Percentiles rank a stretch among this genome's conserved stretches.
Conservation (phyloP, 1,284 basidiomycete species). For the Calocybe gambosa region DNA sequence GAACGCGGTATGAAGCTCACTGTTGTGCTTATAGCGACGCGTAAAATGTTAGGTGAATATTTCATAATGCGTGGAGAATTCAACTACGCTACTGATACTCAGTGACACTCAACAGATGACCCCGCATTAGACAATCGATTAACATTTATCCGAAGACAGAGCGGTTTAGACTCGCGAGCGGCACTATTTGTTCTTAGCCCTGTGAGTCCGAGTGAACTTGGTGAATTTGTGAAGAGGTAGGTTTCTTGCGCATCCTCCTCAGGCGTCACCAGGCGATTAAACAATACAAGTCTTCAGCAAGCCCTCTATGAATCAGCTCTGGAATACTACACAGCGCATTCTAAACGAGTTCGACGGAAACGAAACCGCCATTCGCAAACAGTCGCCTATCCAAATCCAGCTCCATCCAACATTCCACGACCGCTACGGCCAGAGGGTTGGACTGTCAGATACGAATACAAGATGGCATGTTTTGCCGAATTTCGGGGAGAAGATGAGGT, state of each 20-base stretch:
- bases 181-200: conserved; percentile 93
- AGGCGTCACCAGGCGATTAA: not conserved
- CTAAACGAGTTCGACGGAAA: conserved; percentile 86
- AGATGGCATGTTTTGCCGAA: conserved; percentile 94
- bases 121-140: conserved; percentile 77
- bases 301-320: conserved; percentile 84
- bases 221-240: conserved; percentile 80
- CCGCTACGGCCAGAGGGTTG: conserved; percentile 83
- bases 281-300: conserved; percentile 62
- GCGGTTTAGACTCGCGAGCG: conserved; percentile 85
- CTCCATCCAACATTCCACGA: conserved; percentile 41
- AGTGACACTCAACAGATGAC: conserved; percentile 51
- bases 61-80: not conserved
- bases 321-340: conserved; percentile 91
- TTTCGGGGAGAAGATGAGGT: conserved; percentile 87
- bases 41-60: conserved; percentile 70
- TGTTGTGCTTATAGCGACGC: conserved; percentile 87
- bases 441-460: conserved; percentile 96
- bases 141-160: conserved; percentile 81
- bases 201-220: conserved; percentile 74
- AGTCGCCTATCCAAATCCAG: conserved; percentile 40
- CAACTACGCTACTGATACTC: not conserved
- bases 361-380: conserved; percentile 69
- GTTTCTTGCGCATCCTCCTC: conserved; percentile 1
- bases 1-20: conserved; percentile 93